These are phyloP conservation scores for Mycena amicta DNA, from an alignment of 768 basidiomycete species.

Conservation along the genomic window DNA sequence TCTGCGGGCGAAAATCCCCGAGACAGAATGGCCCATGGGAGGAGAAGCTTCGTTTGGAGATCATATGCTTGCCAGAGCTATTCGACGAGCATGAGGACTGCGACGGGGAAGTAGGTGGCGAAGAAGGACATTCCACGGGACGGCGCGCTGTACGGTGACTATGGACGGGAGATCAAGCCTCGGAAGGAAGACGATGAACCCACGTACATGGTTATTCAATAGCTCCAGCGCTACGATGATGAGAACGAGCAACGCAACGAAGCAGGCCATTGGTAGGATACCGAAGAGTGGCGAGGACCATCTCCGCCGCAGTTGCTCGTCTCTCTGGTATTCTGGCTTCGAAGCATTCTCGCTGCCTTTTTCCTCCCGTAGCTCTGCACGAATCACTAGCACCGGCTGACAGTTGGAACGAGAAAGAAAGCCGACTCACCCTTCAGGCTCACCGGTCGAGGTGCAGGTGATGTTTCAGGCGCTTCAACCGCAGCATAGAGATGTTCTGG, in stretches of 20 bases:
- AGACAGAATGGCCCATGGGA: slow-evolving; percentile 12
- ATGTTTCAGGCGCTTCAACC: too few species aligned
- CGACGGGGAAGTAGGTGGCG: slow-evolving; percentile 10
- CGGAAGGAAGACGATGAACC: not conserved
- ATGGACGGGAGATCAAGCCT: not conserved
- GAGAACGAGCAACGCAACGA: not conserved
- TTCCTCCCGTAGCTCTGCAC: too few species aligned
- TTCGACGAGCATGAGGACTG: slow-evolving; percentile 7
- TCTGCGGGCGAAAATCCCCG: not conserved
- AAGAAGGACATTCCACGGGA: not conserved
- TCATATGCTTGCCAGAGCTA: slow-evolving; percentile 13
- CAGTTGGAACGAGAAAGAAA: too few species aligned
- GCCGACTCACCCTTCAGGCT: too few species aligned
- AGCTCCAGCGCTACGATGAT: not conserved
- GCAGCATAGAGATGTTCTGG: too few species aligned
- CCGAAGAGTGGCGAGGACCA: slow-evolving; percentile 1
- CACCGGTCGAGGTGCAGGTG: too few species aligned
- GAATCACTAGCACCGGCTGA: too few species aligned
- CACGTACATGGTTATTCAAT: not conserved
- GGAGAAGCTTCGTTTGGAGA: slow-evolving; percentile 9
- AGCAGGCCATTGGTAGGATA: not conserved
- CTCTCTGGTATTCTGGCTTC: too few species aligned
- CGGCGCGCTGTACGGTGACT: slow-evolving; percentile 12
- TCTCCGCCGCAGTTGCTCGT: not conserved
- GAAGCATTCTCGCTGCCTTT: too few species aligned